A percentile compares a stretch with the other conserved stretches of the same genome.
These are phyloP conservation scores for Alternaria postmessia DNA, from an alignment of 2,329 filamentous ascomycete species.

Conservation along the genomic window DNA sequence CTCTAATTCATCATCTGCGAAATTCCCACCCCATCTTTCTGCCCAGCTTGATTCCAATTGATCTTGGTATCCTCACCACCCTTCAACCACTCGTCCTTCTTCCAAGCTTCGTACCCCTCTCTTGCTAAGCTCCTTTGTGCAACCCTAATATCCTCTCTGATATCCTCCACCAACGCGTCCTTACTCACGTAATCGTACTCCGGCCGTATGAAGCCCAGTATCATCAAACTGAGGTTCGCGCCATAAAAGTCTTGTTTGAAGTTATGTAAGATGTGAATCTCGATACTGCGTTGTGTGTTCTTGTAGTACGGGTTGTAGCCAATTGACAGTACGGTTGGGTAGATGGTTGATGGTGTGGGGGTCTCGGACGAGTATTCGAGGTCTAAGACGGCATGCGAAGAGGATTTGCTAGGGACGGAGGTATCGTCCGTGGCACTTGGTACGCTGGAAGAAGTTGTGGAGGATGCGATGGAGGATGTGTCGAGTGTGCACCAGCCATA, in stretches of 20 bases:
- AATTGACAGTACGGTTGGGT: constrained; percentile 46
- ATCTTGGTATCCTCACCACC: constrained; percentile 11
- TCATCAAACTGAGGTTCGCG: constrained; percentile 76
- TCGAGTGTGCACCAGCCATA: constrained; percentile 87
- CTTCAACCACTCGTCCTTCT: constrained; percentile 54
- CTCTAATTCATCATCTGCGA: constrained; percentile 24
- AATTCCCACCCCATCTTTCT: constrained; percentile 16
- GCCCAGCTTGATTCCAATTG: constrained; percentile 10
- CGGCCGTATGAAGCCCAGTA: constrained; percentile 87
- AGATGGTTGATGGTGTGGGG: constrained; percentile 26
- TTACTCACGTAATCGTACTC: constrained; percentile 87
- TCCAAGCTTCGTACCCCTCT: constrained; percentile 65
- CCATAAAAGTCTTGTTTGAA: constrained; percentile 88
- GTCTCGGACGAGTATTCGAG: constrained; percentile 30
- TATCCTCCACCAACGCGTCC: constrained; percentile 87
- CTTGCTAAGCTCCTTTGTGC: constrained; percentile 75
- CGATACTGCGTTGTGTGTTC: constrained; percentile 84
- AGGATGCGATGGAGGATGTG: constrained; percentile 48
- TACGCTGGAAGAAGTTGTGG: constrained; percentile 44
- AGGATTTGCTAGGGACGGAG: constrained; percentile 23
- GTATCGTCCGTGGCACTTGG: constrained; percentile 30
- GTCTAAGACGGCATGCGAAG: constrained; percentile 40
- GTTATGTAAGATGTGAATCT: constrained; percentile 85
- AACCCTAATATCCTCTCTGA: constrained; percentile 86
- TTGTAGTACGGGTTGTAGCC: constrained; percentile 99